Evolutionary conservation across 352 stramenopile genomes (phyloP).

Genomic region (Globisporangium apiculatum): DNA sequence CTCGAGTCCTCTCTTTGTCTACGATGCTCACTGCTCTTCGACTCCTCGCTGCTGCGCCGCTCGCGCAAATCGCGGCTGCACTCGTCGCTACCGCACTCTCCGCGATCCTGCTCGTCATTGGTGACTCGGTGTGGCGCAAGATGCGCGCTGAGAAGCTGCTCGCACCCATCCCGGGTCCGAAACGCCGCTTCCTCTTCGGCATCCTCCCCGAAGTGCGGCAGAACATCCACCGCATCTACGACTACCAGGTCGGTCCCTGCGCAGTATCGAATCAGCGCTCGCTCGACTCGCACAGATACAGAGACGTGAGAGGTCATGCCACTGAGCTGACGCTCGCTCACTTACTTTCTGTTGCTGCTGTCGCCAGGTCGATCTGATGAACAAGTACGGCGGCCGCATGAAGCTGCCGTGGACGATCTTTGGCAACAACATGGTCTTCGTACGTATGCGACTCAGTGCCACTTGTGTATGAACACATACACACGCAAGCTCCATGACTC

Average conservation of each 20-base stretch:
- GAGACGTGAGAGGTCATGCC: neutral
- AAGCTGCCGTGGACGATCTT: conserved; percentile 65
- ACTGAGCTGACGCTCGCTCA: too few relatives aligned
- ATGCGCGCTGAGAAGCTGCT: conserved; percentile 5
- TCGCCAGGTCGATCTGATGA: conserved; percentile 27
- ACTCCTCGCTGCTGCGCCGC: too few relatives aligned
- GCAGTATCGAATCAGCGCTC: too few relatives aligned
- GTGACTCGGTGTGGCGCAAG: neutral
- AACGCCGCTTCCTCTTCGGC: conserved; percentile 4
- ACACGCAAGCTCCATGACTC: neutral
- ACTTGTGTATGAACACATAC: neutral
- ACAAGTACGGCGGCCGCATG: conserved; percentile 35
- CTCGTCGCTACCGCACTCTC: neutral
- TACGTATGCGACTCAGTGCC: neutral
- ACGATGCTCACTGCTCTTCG: too few relatives aligned
- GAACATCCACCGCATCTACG: conserved; percentile 11
- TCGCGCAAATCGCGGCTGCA: too few relatives aligned
- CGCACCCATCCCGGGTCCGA: conserved; percentile 8
- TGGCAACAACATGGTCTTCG: neutral
- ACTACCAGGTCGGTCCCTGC: conserved; percentile 1
- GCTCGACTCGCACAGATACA: too few relatives aligned
- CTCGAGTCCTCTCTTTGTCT: too few relatives aligned
- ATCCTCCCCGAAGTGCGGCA: conserved; percentile 1
- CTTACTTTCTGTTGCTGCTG: neutral
- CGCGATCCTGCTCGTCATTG: neutral